Conservation (phyloP, 352 stramenopile genomes). For the Halophytophthora batemanensis region DNA sequence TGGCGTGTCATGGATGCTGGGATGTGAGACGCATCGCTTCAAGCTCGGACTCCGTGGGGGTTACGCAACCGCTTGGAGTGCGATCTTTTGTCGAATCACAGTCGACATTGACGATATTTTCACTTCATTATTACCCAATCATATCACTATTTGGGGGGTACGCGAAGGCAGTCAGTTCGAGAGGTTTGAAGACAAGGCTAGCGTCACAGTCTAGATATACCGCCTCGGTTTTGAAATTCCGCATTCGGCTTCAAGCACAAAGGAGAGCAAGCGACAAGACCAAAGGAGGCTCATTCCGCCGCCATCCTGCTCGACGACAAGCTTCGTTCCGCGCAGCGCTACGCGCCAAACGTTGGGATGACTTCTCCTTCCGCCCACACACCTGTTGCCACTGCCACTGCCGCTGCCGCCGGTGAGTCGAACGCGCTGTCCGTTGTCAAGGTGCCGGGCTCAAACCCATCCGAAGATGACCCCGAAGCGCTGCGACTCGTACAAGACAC, state of each 20-base stretch:
- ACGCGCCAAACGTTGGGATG: slow-evolving; percentile 7
- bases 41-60: background rate
- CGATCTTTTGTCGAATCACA: background rate
- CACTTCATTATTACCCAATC: no score
- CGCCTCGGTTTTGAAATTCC: no score
- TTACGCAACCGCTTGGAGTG: background rate
- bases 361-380: background rate
- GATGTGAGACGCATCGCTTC: background rate
- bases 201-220: no score
- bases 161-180: no score
- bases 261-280: no score
- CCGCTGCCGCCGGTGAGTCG: slow-evolving; percentile 3
- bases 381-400: background rate
- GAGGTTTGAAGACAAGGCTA: no score
- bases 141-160: no score
- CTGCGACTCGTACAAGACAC: slow-evolving; percentile 31
- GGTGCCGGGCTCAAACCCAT: background rate
- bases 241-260: no score
- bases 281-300: no score
- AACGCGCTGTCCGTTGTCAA: slow-evolving; percentile 4
- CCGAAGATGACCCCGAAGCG: slow-evolving; percentile 3
- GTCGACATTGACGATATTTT: no score
- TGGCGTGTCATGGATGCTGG: no score
- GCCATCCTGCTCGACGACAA: background rate
- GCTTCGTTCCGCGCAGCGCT: background rate